Evolutionary conservation across 2,329 filamentous ascomycete species (phyloP).

Genomic region (Fusarium nanum): DNA sequence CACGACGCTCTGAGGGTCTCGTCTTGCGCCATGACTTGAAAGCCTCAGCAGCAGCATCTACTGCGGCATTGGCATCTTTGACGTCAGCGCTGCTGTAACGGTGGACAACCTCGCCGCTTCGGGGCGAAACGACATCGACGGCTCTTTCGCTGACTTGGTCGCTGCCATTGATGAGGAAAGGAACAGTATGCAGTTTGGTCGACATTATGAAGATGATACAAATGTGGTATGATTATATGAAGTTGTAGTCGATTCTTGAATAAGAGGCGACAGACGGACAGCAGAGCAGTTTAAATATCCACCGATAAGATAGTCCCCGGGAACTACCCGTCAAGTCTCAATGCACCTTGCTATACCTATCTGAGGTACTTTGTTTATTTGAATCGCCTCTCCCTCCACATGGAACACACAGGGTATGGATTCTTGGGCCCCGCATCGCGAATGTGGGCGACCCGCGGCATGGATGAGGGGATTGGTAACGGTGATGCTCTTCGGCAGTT

Average conservation of each 20-base stretch:
- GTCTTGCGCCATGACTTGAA: slow-evolving; percentile 76
- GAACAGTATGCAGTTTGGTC: slow-evolving; percentile 47
- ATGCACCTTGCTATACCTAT: background rate
- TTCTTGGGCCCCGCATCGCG: slow-evolving; percentile 32
- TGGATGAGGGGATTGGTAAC: slow-evolving; percentile 28
- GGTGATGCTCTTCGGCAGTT: slow-evolving; percentile 30
- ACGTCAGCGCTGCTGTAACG: slow-evolving; percentile 68
- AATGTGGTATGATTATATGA: background rate
- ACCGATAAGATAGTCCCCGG: background rate
- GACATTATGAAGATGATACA: slow-evolving; percentile 28
- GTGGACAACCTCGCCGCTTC: slow-evolving; percentile 63
- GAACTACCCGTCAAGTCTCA: background rate
- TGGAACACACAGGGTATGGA: slow-evolving; percentile 1
- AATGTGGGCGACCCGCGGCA: slow-evolving; percentile 24
- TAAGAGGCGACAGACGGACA: background rate
- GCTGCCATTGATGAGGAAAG: slow-evolving; percentile 58
- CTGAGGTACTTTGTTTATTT: slow-evolving; percentile 10
- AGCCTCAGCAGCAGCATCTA: slow-evolving; percentile 69
- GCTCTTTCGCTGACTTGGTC: slow-evolving; percentile 59
- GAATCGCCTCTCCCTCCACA: slow-evolving; percentile 15
- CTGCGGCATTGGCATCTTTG: slow-evolving; percentile 64
- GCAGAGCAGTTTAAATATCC: slow-evolving; percentile 32
- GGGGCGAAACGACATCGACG: slow-evolving; percentile 69
- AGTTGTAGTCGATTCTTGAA: background rate
- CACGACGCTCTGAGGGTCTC: slow-evolving; percentile 69